These are phyloP conservation scores for Planoprotostelium fungivorum DNA, from an alignment of 78 protist genomes.

Conservation along the genomic window DNA sequence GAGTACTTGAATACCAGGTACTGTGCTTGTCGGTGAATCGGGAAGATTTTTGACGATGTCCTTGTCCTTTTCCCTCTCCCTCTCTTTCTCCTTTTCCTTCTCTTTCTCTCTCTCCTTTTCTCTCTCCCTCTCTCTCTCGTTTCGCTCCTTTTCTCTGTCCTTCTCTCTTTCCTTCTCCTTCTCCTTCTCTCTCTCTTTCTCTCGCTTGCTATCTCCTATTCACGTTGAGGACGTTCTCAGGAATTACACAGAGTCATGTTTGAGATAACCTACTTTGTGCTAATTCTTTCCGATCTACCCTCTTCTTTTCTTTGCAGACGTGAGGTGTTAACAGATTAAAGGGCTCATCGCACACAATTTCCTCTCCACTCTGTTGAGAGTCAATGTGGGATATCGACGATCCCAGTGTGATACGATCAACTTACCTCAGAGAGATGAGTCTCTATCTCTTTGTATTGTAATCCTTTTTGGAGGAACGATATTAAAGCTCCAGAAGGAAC, in stretches of 20 bases:
- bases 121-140: slow-evolving; percentile 20
- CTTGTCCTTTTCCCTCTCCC: background rate
- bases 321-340: slow-evolving; percentile 41
- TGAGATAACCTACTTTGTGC: background rate
- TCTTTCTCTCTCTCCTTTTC: slow-evolving; percentile 3
- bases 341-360: slow-evolving; percentile 61
- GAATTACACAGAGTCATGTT: background rate
- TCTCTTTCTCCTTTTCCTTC: slow-evolving; percentile 10
- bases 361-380: slow-evolving; percentile 67
- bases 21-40: too few relatives aligned
- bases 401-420: background rate
- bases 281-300: background rate
- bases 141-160: slow-evolving; percentile 4
- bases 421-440: slow-evolving; percentile 45
- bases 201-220: background rate
- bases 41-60: background rate
- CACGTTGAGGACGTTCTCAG: background rate
- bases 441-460: slow-evolving; percentile 91
- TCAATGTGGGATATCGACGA: background rate
- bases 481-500: slow-evolving; percentile 88
- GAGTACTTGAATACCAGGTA: too few relatives aligned
- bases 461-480: slow-evolving; percentile 86
- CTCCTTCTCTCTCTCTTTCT: background rate
- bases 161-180: slow-evolving; percentile 24
- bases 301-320: slow-evolving; percentile 32